Conservation (phyloP, 2,329 filamentous ascomycete species). For the Ascochyta rabiei region DNA sequence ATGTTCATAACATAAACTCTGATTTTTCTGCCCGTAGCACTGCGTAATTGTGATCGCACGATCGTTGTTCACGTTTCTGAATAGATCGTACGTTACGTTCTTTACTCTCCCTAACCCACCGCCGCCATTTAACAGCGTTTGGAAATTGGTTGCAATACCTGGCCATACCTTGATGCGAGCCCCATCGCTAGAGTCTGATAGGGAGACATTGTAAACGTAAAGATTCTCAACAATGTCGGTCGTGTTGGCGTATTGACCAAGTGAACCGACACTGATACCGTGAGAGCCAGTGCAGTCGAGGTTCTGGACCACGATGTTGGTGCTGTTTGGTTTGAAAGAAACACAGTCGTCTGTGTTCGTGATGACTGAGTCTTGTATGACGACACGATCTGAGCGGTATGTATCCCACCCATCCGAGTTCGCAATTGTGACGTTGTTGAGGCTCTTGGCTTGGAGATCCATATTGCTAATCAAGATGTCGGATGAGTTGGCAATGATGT, state of each 20-base stretch:
- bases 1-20: conserved; percentile 60
- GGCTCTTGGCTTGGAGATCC: conserved; percentile 2
- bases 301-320: conserved; percentile 67
- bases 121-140: conserved; percentile 52
- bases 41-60: conserved; percentile 65
- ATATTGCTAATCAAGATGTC: conserved; percentile 41
- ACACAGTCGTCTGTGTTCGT: conserved; percentile 65
- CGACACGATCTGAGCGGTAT: conserved; percentile 62
- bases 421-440: neutral
- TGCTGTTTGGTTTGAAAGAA: conserved; percentile 71
- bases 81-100: conserved; percentile 67
- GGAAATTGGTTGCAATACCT: conserved; percentile 50
- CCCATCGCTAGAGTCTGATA: conserved; percentile 56
- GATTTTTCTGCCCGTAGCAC: conserved; percentile 65
- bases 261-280: conserved; percentile 69
- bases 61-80: conserved; percentile 64
- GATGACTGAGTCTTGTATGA: conserved; percentile 66
- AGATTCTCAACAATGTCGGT: conserved; percentile 70
- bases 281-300: conserved; percentile 69
- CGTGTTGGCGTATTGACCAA: conserved; percentile 67
- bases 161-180: conserved; percentile 75
- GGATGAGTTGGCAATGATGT: conserved; percentile 56
- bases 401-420: conserved; percentile 57
- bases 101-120: conserved; percentile 64
- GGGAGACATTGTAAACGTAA: conserved; percentile 51